These are phyloP conservation scores for Phytopythium helicoides DNA, from an alignment of 352 stramenopile genomes.

Conservation along the genomic window DNA sequence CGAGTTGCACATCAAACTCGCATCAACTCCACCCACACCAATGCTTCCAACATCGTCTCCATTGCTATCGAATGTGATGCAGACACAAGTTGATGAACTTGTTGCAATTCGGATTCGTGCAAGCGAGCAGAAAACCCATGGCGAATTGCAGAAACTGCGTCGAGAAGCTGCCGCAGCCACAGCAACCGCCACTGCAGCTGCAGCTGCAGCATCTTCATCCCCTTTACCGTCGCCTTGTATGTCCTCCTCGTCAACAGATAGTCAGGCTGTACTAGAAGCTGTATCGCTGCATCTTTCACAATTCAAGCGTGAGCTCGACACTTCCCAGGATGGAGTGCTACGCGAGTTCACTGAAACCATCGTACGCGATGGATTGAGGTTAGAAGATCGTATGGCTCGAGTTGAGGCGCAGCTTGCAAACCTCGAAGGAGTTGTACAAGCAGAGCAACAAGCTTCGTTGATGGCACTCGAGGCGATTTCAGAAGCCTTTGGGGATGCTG, in stretches of 20 bases:
- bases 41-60: slow-evolving; percentile 5
- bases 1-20: slow-evolving; percentile 16
- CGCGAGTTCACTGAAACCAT: slow-evolving; percentile 54
- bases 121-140: slow-evolving; percentile 26
- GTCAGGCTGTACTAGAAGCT: slow-evolving; percentile 47
- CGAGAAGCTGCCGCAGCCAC: slow-evolving; percentile 6
- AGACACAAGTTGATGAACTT: slow-evolving; percentile 49
- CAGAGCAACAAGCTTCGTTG: slow-evolving; percentile 67
- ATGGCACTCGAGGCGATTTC: slow-evolving; percentile 69
- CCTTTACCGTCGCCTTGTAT: background rate
- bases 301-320: slow-evolving; percentile 62
- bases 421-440: slow-evolving; percentile 58
- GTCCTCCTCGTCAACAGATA: slow-evolving; percentile 6
- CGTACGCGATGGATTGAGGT: slow-evolving; percentile 35
- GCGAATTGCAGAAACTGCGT: slow-evolving; percentile 32
- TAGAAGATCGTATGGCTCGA: slow-evolving; percentile 52
- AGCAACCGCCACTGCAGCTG: background rate
- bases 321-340: slow-evolving; percentile 42
- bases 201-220: slow-evolving; percentile 9
- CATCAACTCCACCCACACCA: background rate
- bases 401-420: slow-evolving; percentile 50
- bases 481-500: slow-evolving; percentile 40
- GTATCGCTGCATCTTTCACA: slow-evolving; percentile 55
- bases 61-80: slow-evolving; percentile 40
- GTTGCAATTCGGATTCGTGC: slow-evolving; percentile 27